phyloP scores from a whole-genome alignment of 2,329 filamentous ascomycete genomes.

The Tolypocladium capitatum region DNA sequence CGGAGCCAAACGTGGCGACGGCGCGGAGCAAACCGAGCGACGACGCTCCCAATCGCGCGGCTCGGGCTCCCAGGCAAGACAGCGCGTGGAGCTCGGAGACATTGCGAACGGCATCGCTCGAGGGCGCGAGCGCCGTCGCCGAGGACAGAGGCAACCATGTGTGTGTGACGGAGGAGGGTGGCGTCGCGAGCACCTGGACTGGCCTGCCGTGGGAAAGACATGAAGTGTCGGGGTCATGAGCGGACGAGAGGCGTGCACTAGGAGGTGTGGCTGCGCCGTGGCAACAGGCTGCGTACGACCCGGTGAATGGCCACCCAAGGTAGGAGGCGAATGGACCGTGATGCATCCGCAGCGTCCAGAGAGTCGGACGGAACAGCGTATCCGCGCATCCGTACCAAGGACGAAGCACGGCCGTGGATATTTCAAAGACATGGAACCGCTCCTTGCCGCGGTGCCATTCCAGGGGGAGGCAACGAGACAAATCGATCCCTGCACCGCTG shows the following conservation, averaged over 20 bases:
- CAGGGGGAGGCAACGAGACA: background rate
- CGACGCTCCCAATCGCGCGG: background rate
- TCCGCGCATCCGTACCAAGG: no score
- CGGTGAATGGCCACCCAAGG: background rate
- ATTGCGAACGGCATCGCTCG: no score
- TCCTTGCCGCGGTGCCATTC: background rate
- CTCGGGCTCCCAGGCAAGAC: background rate
- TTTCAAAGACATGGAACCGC: background rate
- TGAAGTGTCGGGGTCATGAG: no score
- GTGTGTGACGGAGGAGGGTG: background rate
- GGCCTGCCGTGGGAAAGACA: background rate
- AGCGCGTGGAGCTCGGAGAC: background rate
- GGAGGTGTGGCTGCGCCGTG: constrained; percentile 4
- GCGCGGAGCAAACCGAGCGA: background rate
- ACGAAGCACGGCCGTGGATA: background rate
- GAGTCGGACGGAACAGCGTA: background rate
- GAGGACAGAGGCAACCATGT: background rate
- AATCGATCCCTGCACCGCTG: background rate
- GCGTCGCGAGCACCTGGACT: background rate
- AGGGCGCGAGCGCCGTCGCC: no score
- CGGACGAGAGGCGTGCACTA: background rate
- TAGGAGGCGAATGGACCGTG: no score
- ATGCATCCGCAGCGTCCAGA: background rate
- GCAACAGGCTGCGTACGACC: constrained; percentile 1
- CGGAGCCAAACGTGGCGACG: background rate